Evolutionary conservation across 441 rosid species (phyloP).

Genomic region (Kokia cookei): DNA sequence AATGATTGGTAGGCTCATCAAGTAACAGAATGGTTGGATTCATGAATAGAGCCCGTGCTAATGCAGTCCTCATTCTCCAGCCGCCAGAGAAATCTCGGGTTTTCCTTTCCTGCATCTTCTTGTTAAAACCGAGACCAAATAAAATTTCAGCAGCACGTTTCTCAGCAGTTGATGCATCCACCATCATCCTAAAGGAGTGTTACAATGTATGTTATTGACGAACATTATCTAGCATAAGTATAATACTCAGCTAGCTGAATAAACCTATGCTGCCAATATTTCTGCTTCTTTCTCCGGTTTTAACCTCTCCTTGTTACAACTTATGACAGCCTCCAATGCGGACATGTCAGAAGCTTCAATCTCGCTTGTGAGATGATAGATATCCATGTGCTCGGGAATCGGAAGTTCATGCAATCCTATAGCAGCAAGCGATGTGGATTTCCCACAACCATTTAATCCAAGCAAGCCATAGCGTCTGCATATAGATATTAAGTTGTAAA

Average conservation of each 20-base stretch:
- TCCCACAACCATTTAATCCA: slow-evolving; percentile 94
- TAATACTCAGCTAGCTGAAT: neutral
- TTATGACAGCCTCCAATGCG: slow-evolving; percentile 71
- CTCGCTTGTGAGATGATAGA: slow-evolving; percentile 73
- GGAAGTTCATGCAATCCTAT: slow-evolving; percentile 87
- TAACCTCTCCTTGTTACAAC: slow-evolving; percentile 86
- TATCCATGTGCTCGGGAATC: slow-evolving; percentile 92
- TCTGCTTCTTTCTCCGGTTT: slow-evolving; percentile 87
- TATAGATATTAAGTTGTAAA: neutral
- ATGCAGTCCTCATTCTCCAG: slow-evolving; percentile 98
- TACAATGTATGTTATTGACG: neutral
- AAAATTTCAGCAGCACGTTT: slow-evolving; percentile 95
- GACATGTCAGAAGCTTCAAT: slow-evolving; percentile 96
- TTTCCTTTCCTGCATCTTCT: slow-evolving; percentile 87
- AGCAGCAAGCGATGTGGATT: slow-evolving; percentile 78
- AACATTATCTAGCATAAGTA: neutral
- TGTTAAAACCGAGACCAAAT: slow-evolving; percentile 85
- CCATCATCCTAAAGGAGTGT: slow-evolving; percentile 65
- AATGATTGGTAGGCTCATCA: slow-evolving; percentile 96
- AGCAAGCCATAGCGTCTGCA: slow-evolving; percentile 87
- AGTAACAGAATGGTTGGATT: slow-evolving; percentile 86
- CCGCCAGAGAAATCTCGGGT: slow-evolving; percentile 95
- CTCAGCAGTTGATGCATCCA: slow-evolving; percentile 88
- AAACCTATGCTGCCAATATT: slow-evolving; percentile 54
- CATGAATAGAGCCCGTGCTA: slow-evolving; percentile 88